Evolutionary conservation across 2,329 filamentous ascomycete genomes (phyloP), one percentile per base, ranked within the genome.

Genomic region (Magnaporthales sp.): DNA sequence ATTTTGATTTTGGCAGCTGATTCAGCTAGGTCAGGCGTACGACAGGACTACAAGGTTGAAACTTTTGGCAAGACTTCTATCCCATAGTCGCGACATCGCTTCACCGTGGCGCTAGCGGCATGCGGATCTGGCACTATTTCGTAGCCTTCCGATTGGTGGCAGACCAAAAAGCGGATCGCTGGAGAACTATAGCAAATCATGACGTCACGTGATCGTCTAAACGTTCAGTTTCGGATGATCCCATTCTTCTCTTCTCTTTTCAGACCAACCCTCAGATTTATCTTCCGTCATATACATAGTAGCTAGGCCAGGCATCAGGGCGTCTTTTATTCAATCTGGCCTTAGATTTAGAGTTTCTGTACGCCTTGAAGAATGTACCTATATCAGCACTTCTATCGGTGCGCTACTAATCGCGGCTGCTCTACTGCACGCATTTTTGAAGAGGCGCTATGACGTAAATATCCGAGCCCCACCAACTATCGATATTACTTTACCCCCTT

Each of bases 1-100:
- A 98, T 76, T 61, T 46, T 69, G 63, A 66, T 24, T 6, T n/a
- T 26, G 13, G 24, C 51, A 19, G 32, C 31, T 38, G 10, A 58
- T 24, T 11, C 8, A 58, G n/a, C 54, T 58, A 15, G 54, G 54
- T 26, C 51, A n/a, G 24, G 7, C 24, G 2, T 51, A 19, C 38
- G 38, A 51, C 54, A 27, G 22, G 54, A 26, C 24, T 58, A 27
- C n/a, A 11, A 15, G 22, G n/a, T 27, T 10, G 54, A 27, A 24
- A 24, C 24, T 58, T 58, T 27, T 13, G 54, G 24, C 54, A 58
- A 24, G 54, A 51, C 38, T n/a, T 51, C 38, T 7, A 51, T 51
- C 38, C n/a, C 54, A 58, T 15, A 8, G 24, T n/a, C 54, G 54
- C 54, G 54, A 27, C n/a, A 27, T 15, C 3, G 54, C 54, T 58